Evolutionary conservation across 257 asterid genomes (phyloP).

Genomic region (Paraleonurus japonicus): DNA sequence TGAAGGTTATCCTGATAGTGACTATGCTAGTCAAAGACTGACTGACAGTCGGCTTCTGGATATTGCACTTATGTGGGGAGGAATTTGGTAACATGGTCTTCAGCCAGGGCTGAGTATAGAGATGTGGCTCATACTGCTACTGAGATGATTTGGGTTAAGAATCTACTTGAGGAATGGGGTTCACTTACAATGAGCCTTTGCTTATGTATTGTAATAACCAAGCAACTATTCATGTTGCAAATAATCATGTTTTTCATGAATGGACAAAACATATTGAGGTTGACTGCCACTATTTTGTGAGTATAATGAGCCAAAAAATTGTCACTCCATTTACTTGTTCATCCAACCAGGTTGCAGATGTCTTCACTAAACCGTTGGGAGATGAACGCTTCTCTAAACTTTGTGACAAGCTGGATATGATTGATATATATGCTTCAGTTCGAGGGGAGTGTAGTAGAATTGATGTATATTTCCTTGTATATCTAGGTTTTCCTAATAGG

Average conservation of each 20-base stretch:
- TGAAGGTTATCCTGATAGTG: not conserved
- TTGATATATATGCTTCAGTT: not conserved
- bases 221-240: not conserved
- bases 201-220: not conserved
- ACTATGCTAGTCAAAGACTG: not conserved
- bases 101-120: not conserved
- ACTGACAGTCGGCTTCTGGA: not conserved
- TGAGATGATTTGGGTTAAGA: not conserved
- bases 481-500: too few species aligned
- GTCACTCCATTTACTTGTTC: not conserved
- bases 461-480: not conserved
- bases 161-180: not conserved
- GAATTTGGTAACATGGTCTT: too few species aligned
- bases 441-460: not conserved
- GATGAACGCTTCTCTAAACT: not conserved
- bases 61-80: not conserved
- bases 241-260: not conserved
- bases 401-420: not conserved
- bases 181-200: not conserved
- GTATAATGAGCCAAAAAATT: not conserved
- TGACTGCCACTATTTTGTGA: not conserved
- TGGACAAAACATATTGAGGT: conserved; percentile 5
- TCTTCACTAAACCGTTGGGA: not conserved
- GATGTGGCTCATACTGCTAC: not conserved
- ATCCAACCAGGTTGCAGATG: not conserved